A percentile compares a stretch with the other conserved stretches of the same genome.
Conservation (phyloP, 1,284 basidiomycete genomes). For the Singerocomus rubriflavus region DNA sequence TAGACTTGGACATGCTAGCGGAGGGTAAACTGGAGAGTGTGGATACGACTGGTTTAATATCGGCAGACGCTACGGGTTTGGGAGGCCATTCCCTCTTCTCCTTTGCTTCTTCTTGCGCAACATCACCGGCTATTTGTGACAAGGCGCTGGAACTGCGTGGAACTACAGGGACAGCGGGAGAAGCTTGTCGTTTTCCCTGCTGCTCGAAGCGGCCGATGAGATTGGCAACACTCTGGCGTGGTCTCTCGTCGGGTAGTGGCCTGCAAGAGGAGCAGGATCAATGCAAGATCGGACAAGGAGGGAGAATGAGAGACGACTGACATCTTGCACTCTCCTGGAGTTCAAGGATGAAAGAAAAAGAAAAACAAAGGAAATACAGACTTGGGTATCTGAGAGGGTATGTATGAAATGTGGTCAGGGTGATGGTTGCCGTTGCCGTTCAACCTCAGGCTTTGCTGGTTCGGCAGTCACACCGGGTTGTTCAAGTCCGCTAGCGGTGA, state of each 20-base stretch:
- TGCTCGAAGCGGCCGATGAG: slow-evolving; percentile 81
- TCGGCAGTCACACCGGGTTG: slow-evolving; percentile 1
- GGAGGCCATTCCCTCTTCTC: slow-evolving; percentile 80
- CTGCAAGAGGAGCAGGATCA: slow-evolving; percentile 37
- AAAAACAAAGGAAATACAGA: slow-evolving; percentile 10
- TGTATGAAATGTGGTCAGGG: slow-evolving; percentile 17
- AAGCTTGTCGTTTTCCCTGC: slow-evolving; percentile 60
- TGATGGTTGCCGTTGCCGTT: slow-evolving; percentile 30
- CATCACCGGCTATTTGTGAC: slow-evolving; percentile 61
- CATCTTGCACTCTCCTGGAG: slow-evolving; percentile 26
- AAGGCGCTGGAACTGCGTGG: slow-evolving; percentile 58
- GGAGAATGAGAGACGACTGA: slow-evolving; percentile 16
- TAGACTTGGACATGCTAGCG: slow-evolving; percentile 30
- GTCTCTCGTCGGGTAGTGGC: slow-evolving; percentile 80
- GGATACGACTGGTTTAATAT: slow-evolving; percentile 31
- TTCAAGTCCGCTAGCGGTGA: no score
- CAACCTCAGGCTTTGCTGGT: slow-evolving; percentile 4
- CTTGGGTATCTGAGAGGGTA: slow-evolving; percentile 8
- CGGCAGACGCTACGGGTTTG: slow-evolving; percentile 34
- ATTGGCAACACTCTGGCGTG: slow-evolving; percentile 76
- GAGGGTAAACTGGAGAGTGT: slow-evolving; percentile 27
- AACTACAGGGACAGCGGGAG: slow-evolving; percentile 35
- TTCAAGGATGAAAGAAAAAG: slow-evolving; percentile 12
- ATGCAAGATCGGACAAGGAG: slow-evolving; percentile 6
- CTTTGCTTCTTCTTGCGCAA: slow-evolving; percentile 58